These are phyloP conservation scores for Fragaria nilgerrensis DNA, from an alignment of 306 rosid genomes.

Conservation along the genomic window DNA sequence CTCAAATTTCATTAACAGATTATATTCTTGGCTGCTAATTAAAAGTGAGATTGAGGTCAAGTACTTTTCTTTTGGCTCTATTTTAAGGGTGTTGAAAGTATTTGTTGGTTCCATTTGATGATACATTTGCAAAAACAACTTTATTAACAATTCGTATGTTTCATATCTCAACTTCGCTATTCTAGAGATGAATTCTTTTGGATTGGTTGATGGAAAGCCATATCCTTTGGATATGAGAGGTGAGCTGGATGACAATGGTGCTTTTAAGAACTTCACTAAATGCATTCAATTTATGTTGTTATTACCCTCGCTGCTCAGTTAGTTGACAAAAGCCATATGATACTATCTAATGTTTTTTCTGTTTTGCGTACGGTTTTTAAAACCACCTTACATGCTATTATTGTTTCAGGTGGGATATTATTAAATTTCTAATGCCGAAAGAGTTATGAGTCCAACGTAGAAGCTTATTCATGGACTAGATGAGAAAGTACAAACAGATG, in stretches of 20 bases:
- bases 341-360: conserved; percentile 5
- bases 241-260: conserved; percentile 91
- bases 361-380: conserved; percentile 14
- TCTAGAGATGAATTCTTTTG: conserved; percentile 93
- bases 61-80: conserved; percentile 36
- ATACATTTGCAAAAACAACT: background rate
- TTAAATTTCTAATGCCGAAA: conserved; percentile 54
- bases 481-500: too few relatives aligned
- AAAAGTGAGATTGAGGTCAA: too few relatives aligned
- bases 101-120: background rate
- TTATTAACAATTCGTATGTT: conserved; percentile 10
- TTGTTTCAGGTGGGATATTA: conserved; percentile 74
- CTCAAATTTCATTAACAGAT: too few relatives aligned
- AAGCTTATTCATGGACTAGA: conserved; percentile 76
- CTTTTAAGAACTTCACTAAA: conserved; percentile 97
- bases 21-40: too few relatives aligned
- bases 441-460: conserved; percentile 31
- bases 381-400: conserved; percentile 20
- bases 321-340: background rate
- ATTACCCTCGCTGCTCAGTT: conserved; percentile 1
- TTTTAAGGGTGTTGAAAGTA: conserved; percentile 59
- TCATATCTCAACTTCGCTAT: conserved; percentile 94
- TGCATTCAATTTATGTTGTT: conserved; percentile 31
- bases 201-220: conserved; percentile 85
- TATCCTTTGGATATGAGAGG: conserved; percentile 99